Conservation (phyloP, 352 stramenopile species). For the Stephanocyclus meneghinianus region DNA sequence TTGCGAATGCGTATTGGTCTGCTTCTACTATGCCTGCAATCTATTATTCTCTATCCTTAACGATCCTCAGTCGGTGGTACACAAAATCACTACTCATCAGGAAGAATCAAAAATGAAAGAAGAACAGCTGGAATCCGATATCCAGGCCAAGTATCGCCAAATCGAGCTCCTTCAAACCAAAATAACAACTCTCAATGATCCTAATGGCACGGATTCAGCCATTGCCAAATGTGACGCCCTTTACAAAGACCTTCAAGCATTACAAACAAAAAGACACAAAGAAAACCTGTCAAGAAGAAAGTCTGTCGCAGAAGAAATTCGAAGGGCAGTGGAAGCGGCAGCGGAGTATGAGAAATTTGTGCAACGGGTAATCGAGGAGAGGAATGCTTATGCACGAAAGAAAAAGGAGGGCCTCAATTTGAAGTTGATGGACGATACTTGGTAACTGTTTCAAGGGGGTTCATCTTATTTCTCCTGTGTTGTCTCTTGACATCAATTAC, state of each 20-base stretch:
- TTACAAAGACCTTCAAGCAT: constrained; percentile 58
- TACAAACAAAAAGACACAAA: constrained; percentile 54
- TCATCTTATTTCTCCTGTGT: not conserved
- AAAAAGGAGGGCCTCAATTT: constrained; percentile 37
- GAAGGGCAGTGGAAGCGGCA: constrained; percentile 35
- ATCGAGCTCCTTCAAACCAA: constrained; percentile 65
- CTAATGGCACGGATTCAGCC: constrained; percentile 65
- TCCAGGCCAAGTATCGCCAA: constrained; percentile 62
- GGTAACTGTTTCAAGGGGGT: not conserved
- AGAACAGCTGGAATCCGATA: constrained; percentile 60
- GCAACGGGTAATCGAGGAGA: constrained; percentile 36
- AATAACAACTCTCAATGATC: constrained; percentile 72
- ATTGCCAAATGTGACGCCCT: constrained; percentile 62
- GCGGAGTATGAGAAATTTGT: constrained; percentile 44
- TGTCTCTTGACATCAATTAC: no score
- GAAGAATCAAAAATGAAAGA: constrained; percentile 57
- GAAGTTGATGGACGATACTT: constrained; percentile 29
- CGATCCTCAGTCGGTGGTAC: constrained; percentile 54
- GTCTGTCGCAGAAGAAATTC: constrained; percentile 57
- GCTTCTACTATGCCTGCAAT: constrained; percentile 1
- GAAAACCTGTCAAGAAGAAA: constrained; percentile 54
- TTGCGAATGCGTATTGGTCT: not conserved
- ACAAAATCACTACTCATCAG: constrained; percentile 55
- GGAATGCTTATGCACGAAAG: constrained; percentile 40
- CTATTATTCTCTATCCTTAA: constrained; percentile 2